phyloP scores from a whole-genome alignment of 805 yeast species.

The Groenewaldozyma salmanticensis region DNA sequence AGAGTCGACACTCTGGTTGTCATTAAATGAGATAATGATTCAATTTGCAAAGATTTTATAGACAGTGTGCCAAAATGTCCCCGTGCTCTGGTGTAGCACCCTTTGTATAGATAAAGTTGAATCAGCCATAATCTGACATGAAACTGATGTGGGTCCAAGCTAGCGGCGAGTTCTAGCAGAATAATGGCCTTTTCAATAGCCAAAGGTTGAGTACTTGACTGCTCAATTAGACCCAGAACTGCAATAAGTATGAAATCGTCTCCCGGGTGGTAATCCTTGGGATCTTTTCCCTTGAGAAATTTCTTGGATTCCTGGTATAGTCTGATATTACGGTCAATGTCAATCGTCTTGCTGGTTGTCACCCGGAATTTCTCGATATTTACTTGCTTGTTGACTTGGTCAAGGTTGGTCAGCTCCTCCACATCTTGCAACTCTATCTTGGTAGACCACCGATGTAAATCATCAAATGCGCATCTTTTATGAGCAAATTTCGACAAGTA shows the following conservation, averaged over 20 bases:
- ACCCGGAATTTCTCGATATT: slow-evolving; percentile 40
- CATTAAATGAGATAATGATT: slow-evolving; percentile 46
- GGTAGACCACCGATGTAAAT: slow-evolving; percentile 31
- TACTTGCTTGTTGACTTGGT: slow-evolving; percentile 22
- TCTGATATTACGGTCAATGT: slow-evolving; percentile 25
- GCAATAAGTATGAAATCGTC: slow-evolving; percentile 56
- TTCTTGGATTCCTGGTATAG: slow-evolving; percentile 34
- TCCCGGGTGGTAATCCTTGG: slow-evolving; percentile 63
- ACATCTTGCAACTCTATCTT: slow-evolving; percentile 11
- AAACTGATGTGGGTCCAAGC: slow-evolving; percentile 60
- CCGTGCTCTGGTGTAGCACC: slow-evolving; percentile 41
- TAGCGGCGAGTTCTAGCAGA: slow-evolving; percentile 47
- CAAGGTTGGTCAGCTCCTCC: slow-evolving; percentile 15
- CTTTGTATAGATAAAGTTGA: slow-evolving; percentile 49
- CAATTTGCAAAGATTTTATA: slow-evolving; percentile 69
- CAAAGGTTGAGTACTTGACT: slow-evolving; percentile 38
- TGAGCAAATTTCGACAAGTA: slow-evolving; percentile 40
- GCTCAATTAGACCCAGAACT: slow-evolving; percentile 30
- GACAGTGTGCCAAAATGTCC: slow-evolving; percentile 46
- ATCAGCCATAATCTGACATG: slow-evolving; percentile 64
- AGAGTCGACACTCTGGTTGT: slow-evolving; percentile 39
- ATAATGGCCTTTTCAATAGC: slow-evolving; percentile 38
- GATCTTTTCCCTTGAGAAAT: slow-evolving; percentile 33
- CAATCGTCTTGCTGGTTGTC: slow-evolving; percentile 3
- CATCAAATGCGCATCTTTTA: slow-evolving; percentile 59